Evolutionary conservation across 148 eudicot species (phyloP).

Genomic region (Talinum fruticosum): DNA sequence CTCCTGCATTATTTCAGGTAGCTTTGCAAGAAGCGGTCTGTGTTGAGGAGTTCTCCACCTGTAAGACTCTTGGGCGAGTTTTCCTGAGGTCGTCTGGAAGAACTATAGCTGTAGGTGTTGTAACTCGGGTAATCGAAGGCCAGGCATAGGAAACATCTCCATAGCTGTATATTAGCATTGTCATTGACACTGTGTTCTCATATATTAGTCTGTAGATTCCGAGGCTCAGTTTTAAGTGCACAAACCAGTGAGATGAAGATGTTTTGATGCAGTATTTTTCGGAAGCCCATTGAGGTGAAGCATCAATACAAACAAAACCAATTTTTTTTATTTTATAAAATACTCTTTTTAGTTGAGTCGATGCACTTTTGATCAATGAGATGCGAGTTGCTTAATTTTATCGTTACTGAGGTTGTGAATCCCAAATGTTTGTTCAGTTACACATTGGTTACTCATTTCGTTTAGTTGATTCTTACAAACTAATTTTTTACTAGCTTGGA

Average conservation of each 20-base stretch:
- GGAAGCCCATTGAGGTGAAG: conserved; percentile 1
- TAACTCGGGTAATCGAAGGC: conserved; percentile 48
- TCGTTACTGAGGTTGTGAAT: neutral
- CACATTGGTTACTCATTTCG: neutral
- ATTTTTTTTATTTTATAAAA: neutral
- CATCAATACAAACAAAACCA: neutral
- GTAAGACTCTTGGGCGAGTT: conserved; percentile 78
- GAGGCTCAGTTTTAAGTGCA: neutral
- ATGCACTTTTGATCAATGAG: neutral
- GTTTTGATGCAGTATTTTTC: neutral
- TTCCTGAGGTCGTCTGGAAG: conserved; percentile 79
- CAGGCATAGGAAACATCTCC: neutral
- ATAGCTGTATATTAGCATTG: conserved; percentile 14
- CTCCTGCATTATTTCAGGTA: conserved; percentile 45
- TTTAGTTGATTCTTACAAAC: no score
- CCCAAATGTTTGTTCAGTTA: neutral
- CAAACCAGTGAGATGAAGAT: conserved; percentile 6
- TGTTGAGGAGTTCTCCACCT: conserved; percentile 58
- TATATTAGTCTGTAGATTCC: conserved; percentile 10
- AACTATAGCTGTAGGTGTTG: conserved; percentile 83
- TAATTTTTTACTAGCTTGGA: no score
- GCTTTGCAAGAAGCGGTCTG: conserved; percentile 64
- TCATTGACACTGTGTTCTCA: neutral
- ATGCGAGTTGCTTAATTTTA: neutral
- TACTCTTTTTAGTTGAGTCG: neutral